phyloP scores from a whole-genome alignment of 768 basidiomycete genomes.

The Hypholoma fasciculare region DNA sequence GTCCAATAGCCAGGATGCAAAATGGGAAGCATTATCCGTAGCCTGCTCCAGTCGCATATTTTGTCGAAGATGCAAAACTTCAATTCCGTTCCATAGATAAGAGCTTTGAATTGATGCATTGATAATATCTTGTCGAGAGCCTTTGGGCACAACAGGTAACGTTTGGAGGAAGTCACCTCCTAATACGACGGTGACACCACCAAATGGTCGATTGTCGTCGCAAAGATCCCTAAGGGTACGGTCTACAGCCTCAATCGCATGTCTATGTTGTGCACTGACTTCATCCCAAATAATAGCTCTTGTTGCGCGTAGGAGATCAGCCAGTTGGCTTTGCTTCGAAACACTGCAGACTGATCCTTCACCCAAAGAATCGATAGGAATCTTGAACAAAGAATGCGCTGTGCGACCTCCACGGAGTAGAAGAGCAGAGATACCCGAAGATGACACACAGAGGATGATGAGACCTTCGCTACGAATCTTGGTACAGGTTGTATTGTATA shows the following conservation, averaged over 20 bases:
- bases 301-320: conserved; percentile 31
- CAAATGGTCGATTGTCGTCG: conserved; percentile 32
- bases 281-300: conserved; percentile 48
- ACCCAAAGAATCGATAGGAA: conserved; percentile 36
- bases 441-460: conserved; percentile 48
- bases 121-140: conserved; percentile 38
- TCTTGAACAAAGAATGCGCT: conserved; percentile 48
- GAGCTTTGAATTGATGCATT: conserved; percentile 33
- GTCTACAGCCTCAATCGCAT: conserved; percentile 40
- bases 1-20: conserved; percentile 24
- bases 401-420: conserved; percentile 45
- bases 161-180: conserved; percentile 52
- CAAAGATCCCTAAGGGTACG: conserved; percentile 33
- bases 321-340: conserved; percentile 19
- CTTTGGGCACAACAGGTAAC: conserved; percentile 42
- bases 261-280: conserved; percentile 36
- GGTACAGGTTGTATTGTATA: conserved; percentile 36
- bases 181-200: conserved; percentile 45
- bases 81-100: conserved; percentile 34
- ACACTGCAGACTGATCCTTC: conserved; percentile 31
- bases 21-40: conserved; percentile 4
- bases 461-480: conserved; percentile 24
- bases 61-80: conserved; percentile 29
- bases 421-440: conserved; percentile 49
- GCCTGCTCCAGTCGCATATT: conserved; percentile 45